Base-by-base conservation (phyloP, 2,329 filamentous ascomycete species). In the Colletotrichum musae region DNA sequence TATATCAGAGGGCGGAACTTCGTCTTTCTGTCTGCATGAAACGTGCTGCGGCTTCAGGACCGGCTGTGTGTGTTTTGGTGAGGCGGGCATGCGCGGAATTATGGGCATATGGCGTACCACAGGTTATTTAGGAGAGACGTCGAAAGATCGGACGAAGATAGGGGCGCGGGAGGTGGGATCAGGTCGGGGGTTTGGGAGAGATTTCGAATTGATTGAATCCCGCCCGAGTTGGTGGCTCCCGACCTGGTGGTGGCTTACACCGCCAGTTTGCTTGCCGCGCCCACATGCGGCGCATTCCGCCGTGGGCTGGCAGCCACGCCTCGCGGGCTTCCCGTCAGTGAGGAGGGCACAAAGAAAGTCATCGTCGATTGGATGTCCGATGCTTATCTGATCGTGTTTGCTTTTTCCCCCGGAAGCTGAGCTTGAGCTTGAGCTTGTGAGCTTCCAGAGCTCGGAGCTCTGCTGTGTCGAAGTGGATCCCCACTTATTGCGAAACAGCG, bases 1-100 rank as follows among this genome's bases (percentile, higher is more conserved):
- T 41, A 43, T 47, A 43, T 50, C 32, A 10, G 58, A 12, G 15
- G 9, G 13, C 13, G 13, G 41, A 13, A 15, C 2, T 4, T 16
- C 6, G 13, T 43, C 26, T 21, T 9, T 39, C 47, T 64, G 58
- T 64, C 21, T 54, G 53, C 47, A 64, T 54, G 53, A 58, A 64
- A 64, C 53, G 39, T 58, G 53, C 45, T 64, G 53, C 59, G 64
- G 64, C 59, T 36, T 53, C 45, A 58, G 28, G 59, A 28, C 21
- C 36, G 21, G 62, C n/a, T 16, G 41, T 16, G 28, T 43, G 41
- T 51, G 47, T 57, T 36, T 18, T 18, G 45, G 10, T 68, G 18
- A 36, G 59, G 51, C 16, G 28, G 43, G 21, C 41, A 41, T 32
- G 18, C 18, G 18, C 18, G 18, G 18, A 18, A 18, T 18, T 2